A percentile compares a stretch with the other conserved stretches of the same genome.
Evolutionary conservation across 331 rosid genomes (phyloP).

Genomic region (Rhamnella rubrinervis): DNA sequence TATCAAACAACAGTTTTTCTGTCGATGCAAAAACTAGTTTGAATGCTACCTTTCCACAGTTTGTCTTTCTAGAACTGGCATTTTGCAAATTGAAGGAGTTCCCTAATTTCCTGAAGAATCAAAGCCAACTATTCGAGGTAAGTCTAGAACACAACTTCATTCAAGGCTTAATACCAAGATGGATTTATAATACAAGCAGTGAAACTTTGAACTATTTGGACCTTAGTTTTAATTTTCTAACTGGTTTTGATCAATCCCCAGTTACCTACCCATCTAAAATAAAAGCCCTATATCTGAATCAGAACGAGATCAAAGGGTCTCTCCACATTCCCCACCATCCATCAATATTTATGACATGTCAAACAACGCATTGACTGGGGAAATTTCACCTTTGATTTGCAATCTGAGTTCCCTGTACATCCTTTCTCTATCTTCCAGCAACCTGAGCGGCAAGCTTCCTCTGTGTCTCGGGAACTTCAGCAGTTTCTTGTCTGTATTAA

Average conservation of each 20-base stretch:
- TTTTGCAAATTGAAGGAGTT: background rate
- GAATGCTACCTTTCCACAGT: background rate
- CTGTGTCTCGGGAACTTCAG: constrained; percentile 9
- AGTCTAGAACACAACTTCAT: background rate
- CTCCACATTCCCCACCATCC: constrained; percentile 17
- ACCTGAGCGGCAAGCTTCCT: background rate
- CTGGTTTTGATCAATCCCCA: background rate
- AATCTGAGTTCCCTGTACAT: background rate
- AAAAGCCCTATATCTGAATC: fast-evolving
- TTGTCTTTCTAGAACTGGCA: background rate
- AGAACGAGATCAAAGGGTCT: constrained; percentile 7
- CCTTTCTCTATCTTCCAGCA: constrained; percentile 2
- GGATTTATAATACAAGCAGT: background rate
- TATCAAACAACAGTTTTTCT: constrained; percentile 26
- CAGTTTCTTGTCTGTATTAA: background rate
- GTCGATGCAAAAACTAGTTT: background rate
- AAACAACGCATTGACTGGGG: background rate
- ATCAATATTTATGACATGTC: background rate
- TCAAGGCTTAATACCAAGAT: constrained; percentile 18
- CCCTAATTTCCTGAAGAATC: constrained; percentile 11
- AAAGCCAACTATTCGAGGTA: background rate
- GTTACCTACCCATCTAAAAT: background rate
- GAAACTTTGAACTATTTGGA: background rate
- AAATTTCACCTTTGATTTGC: constrained; percentile 8
- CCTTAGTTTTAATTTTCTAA: background rate